Evolutionary conservation across 1,284 basidiomycete genomes (phyloP), one percentile per base, ranked within the genome.

Genomic region (Inonotus hispidus): DNA sequence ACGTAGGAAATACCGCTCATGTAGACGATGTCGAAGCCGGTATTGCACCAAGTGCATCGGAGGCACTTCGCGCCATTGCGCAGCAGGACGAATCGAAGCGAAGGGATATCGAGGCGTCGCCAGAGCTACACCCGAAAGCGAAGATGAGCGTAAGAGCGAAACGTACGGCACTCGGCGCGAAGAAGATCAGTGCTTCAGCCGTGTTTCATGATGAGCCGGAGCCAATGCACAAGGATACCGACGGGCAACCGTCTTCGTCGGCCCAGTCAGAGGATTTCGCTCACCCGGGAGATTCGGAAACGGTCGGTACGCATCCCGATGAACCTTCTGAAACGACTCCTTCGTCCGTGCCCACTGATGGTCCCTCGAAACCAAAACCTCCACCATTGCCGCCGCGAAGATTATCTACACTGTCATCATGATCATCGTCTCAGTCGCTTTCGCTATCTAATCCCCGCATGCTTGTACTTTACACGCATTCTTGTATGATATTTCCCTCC

Each of bases 41-140:
- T 11, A 43, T 66, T 11, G 58, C 70, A 10, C 73, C 80, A 2
- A 71, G 77, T 7, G 82, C 83, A 6, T 81, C 81, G 27, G 78
- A 81, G 23, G 77, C 77, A 11, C 73, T 86, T 23, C 81, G 83
- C 70, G 77, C 75, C 45, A 84, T 87, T 58, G 82, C 71, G 27
- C 74, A 75, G 39, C 80, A 77, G 65, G 82, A 79, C 69, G 74
- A 75, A 37, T 68, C 61, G 61, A 69, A 68, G 59, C 70, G 75
- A 13, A 61, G 47, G 25, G 59, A 61, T 49, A 62, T 56, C 72
- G 72, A 62, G 57, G 65, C 7, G 67, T 68, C 35, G 16, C 50
- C 37, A 14, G 58, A 59, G 47, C 47, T 32, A 11, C 25, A 25
- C 19, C 47, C 61, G 1, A 47, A 53, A 47, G 10, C 52, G 21